Evolutionary conservation across 257 asterid genomes (phyloP), one percentile per base, ranked within the genome.

Genomic region (Misopates orontium): DNA sequence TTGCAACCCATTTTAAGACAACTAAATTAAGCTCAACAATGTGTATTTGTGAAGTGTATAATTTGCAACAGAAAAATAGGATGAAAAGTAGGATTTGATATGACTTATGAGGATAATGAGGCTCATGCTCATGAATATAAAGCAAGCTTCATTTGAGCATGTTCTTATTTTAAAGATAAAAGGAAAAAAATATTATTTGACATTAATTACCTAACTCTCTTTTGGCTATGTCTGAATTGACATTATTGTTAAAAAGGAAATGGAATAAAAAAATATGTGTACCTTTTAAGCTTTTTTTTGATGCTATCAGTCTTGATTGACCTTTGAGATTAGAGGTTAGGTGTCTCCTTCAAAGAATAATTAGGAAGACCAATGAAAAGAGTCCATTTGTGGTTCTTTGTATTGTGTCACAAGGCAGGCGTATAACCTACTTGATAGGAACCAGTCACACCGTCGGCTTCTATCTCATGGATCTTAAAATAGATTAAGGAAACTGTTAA

Each of bases 321-420:
- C 72, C 39, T 3, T 48, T 67, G 11, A 60, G 31, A 20, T 59
- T 66, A 25, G 44, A 56, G 58, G 13, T 21, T 31, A 62, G 60
- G 72, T 60, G 75, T 68, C 70, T 47, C 16, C 1, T 64, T 65
- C 8, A 31, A 44, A 56, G 67, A 54, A 68, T 68, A 44, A 18
- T 58, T 56, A 0, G 58, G 21, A 15, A 10, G 66, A 58, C 61
- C 52, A 45, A 61, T 49, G 20, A 28, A 64, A 39, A 28, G 58
- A 54, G 56, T 64, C 24, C 39, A 54, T 59, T 59, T 28, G 23
- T 49, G 21, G 55, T 63, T 42, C 64, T 57, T 11, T 32, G 53
- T 49, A 32, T 28, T 60, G 84, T 73, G 84, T 80, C 84, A 80
- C 63, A 56, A 53, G 76, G 78, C 86, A 80, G 75, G 89, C 89